These are phyloP conservation scores for Cyberlindnera saturnus DNA, from an alignment of 805 yeast species.

Conservation along the genomic window DNA sequence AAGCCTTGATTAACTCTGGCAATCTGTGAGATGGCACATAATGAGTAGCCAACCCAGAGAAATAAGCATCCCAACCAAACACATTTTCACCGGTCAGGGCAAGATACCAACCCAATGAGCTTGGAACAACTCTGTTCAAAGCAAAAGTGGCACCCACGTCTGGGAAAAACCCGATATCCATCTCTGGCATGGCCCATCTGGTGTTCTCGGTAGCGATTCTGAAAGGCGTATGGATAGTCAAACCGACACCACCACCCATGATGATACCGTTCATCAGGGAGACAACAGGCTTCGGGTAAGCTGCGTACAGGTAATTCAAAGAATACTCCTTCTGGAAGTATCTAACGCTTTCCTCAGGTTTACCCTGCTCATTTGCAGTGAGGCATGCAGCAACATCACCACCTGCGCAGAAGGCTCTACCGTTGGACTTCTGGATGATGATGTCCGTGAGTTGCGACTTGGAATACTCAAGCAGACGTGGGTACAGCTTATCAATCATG, in stretches of 20 bases:
- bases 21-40: constrained; percentile 67
- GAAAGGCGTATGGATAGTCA: constrained; percentile 86
- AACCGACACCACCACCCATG: constrained; percentile 98
- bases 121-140: constrained; percentile 68
- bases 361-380: constrained; percentile 41
- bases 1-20: constrained; percentile 54
- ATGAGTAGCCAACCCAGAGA: constrained; percentile 87
- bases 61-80: constrained; percentile 72
- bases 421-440: constrained; percentile 59
- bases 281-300: constrained; percentile 85
- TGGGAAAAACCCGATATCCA: constrained; percentile 92
- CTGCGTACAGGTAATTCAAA: constrained; percentile 70
- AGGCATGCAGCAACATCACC: constrained; percentile 91
- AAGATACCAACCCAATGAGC: constrained; percentile 76
- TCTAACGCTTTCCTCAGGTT: constrained; percentile 44
- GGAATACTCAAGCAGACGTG: constrained; percentile 71
- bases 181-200: constrained; percentile 95
- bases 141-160: constrained; percentile 95
- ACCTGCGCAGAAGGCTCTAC: constrained; percentile 81
- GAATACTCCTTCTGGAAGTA: constrained; percentile 80
- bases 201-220: constrained; percentile 91
- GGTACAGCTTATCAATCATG: constrained; percentile 68
- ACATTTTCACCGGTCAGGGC: constrained; percentile 83
- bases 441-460: constrained; percentile 60
- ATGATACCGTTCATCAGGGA: constrained; percentile 86